phyloP scores from a whole-genome alignment of 176 grass and related monocot species.

The Dendrocalamus sinicus region DNA sequence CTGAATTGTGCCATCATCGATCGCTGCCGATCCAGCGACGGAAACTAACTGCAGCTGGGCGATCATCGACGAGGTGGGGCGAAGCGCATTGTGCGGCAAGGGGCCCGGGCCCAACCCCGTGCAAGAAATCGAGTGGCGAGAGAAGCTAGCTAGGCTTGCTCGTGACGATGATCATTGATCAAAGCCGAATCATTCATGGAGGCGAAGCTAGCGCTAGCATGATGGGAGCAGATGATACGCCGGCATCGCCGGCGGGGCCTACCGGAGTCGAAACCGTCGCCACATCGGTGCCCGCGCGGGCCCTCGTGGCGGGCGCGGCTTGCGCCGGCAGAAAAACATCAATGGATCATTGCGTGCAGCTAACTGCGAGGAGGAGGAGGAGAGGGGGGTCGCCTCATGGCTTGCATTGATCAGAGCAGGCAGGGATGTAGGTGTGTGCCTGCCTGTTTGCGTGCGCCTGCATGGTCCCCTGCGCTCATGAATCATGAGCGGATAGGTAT shows the following conservation, averaged over 20 bases:
- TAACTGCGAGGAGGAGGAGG: neutral
- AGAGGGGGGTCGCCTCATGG: neutral
- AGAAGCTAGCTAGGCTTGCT: neutral
- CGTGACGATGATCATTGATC: slow-evolving; percentile 21
- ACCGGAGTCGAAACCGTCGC: slow-evolving; percentile 27
- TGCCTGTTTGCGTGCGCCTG: neutral
- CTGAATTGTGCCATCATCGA: neutral
- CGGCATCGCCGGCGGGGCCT: slow-evolving; percentile 11
- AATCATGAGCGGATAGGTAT: neutral
- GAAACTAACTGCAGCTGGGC: neutral
- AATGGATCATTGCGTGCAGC: slow-evolving; percentile 19
- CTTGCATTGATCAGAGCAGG: slow-evolving; percentile 28
- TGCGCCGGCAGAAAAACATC: neutral
- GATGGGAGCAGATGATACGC: slow-evolving; percentile 28
- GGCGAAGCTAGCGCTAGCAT: neutral
- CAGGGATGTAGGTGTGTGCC: neutral
- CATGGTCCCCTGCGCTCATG: slow-evolving; percentile 10
- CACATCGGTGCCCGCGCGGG: neutral
- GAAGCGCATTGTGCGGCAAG: neutral
- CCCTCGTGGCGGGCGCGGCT: slow-evolving; percentile 13
- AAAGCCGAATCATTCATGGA: neutral
- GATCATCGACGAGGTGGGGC: neutral
- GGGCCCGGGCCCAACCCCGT: neutral
- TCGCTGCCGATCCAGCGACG: neutral
- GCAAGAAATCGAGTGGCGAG: neutral